These are phyloP conservation scores for Talaromyces sp. DNA, from an alignment of 2,329 filamentous ascomycete species.

Conservation along the genomic window DNA sequence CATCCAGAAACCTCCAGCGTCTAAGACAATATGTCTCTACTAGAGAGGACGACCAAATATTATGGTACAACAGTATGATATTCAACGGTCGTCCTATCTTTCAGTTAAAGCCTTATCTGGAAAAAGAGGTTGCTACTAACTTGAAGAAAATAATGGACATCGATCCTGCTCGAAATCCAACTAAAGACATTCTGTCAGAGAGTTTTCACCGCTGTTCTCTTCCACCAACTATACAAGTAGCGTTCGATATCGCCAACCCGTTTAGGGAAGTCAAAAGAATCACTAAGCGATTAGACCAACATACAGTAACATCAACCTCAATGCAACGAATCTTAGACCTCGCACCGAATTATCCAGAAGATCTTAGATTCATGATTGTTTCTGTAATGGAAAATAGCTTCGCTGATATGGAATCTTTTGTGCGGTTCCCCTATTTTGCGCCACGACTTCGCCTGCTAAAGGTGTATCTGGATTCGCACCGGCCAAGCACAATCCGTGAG, in stretches of 20 bases:
- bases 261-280: constrained; percentile 4
- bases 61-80: background rate
- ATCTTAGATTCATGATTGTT: constrained; percentile 13
- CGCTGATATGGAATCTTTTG: constrained; percentile 4
- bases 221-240: constrained; percentile 10
- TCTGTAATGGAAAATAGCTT: constrained; percentile 7
- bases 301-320: constrained; percentile 10
- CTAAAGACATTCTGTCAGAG: constrained; percentile 7
- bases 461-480: constrained; percentile 14
- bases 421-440: constrained; percentile 12
- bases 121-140: background rate
- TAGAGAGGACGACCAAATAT: background rate
- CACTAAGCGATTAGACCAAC: background rate
- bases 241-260: background rate
- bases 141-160: background rate
- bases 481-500: constrained; percentile 5
- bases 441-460: constrained; percentile 11
- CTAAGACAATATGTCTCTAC: background rate
- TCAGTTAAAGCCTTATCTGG: background rate
- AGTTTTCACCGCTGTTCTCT: constrained; percentile 10
- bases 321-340: constrained; percentile 9
- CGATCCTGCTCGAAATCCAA: background rate
- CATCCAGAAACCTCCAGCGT: background rate
- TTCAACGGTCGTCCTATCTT: background rate
- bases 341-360: constrained; percentile 12